Evolutionary conservation across 2,329 filamentous ascomycete genomes (phyloP), one percentile per base, ranked within the genome.

Genomic region (Alternaria rosae): DNA sequence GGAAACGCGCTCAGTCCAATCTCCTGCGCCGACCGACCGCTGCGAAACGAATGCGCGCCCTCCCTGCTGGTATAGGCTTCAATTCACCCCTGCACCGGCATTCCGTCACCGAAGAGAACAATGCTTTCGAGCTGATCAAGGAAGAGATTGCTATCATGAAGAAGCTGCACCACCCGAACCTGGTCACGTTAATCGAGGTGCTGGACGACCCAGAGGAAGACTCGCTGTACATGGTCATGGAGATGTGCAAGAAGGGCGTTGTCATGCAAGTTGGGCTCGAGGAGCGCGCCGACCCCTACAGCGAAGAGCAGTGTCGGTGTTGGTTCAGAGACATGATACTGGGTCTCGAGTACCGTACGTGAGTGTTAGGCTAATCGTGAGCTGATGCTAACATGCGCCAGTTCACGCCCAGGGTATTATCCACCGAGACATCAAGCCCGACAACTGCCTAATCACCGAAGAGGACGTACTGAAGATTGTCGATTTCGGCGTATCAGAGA

Each of bases 121-220:
- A 90, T 69, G 88, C 94, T 0, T 84, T 98, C 12, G 92, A 92
- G 73, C 83, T 98, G 62, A 98, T 99, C 78, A 91, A 93, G 64
- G 92, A 97, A 78, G 95, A 99, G 80, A 95, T 98, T 72, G 95
- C 95, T 61, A 96, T 98, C 76, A 98, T 99, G 94, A 99, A 98
- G 84, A 98, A 98, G 81, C 86, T 98, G 48, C 90, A 97, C 75
- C 95, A 99, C 75, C 91, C 89, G 26, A 99, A 98, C 75, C 84
- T 99, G n/a, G 94, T 98, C 13, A 89, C 91, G 47, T 83, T 99
- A 53, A 92, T 97, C 68, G 95, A 99, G 80, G 95, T 99, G 4
- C 84, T 99, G 54, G 95, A 98, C 77, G 95, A 98, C 75, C 94
- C 95, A 0, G 90, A 94, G 50, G 93, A 97, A 76, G 95, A 99